phyloP scores from a whole-genome alignment of 2,329 filamentous ascomycete species.

The Aspergillus melleus region DNA sequence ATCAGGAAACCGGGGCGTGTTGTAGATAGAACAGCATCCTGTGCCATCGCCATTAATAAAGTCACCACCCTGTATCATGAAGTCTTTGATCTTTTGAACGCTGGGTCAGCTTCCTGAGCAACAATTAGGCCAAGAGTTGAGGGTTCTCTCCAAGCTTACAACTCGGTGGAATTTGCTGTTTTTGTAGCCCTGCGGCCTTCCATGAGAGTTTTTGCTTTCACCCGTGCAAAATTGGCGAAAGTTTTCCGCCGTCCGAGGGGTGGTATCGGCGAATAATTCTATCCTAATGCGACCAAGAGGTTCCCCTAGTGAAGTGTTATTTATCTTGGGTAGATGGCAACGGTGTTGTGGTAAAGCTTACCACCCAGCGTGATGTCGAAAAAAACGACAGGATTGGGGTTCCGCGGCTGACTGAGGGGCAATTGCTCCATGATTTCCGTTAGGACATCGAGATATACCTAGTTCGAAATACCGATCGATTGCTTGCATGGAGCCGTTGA shows the following conservation, averaged over 20 bases:
- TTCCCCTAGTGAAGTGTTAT: constrained; percentile 62
- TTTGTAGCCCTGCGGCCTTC: constrained; percentile 89
- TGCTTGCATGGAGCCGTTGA: not conserved
- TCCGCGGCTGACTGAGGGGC: not conserved
- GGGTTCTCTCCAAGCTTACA: constrained; percentile 53
- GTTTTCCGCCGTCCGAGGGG: constrained; percentile 90
- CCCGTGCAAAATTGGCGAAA: constrained; percentile 97
- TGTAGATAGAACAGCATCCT: constrained; percentile 85
- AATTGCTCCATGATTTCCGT: not conserved
- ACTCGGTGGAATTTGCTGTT: constrained; percentile 92
- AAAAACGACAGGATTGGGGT: constrained; percentile 48
- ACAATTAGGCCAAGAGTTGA: not conserved
- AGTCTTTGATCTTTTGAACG: constrained; percentile 75
- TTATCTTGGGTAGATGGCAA: constrained; percentile 1
- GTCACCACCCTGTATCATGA: constrained; percentile 98
- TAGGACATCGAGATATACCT: not conserved
- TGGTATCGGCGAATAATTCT: constrained; percentile 82
- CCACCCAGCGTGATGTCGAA: constrained; percentile 51
- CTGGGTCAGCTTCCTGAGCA: not conserved
- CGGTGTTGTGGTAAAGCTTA: constrained; percentile 25
- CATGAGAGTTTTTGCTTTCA: constrained; percentile 76
- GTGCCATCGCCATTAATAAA: constrained; percentile 93
- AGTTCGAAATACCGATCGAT: not conserved
- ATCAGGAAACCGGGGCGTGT: constrained; percentile 78
- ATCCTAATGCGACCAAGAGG: constrained; percentile 84